Base-by-base conservation (phyloP, 2,329 filamentous ascomycete genomes). In the Emmonsia crescens region DNA sequence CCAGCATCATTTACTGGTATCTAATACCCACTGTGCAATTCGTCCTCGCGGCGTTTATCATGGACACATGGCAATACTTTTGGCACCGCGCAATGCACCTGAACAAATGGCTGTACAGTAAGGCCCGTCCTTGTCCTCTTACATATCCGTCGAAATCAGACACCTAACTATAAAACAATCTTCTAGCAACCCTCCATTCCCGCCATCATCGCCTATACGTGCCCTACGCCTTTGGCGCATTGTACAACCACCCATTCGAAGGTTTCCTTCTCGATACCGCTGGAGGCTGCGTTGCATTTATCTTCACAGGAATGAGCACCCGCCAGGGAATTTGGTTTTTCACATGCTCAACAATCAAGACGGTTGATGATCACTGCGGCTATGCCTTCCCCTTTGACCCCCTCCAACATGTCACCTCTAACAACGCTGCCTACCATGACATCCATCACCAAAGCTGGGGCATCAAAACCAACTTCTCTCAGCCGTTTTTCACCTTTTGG, bases 391-490 rank as follows among this genome's bases (percentile, higher is more conserved):
- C 94, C 1, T 97, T 89, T 85, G 94, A 99, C 74, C 93, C 93
- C 1, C 80, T 97, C 60, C 92, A 96, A 80, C 86, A 88, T 72
- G 82, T 97, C 64, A 96, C 92, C 52, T 89, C 89, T 73, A 97
- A 99, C 80, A 96, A 97, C 68, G 93, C 94, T 31, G 88, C 87
- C 42, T 99, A 97, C 76, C 94, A 99, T 72, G 94, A 99, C 72
- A 93, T 99, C 63, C 94, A 99, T 76, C 94, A 99, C 77, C 94
- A 99, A 77, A 95, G 89, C 76, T 97, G 93, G 92, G 94, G 94
- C 62, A 96, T 99, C 82, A 99, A 97, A 71, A 79, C 77, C 57
- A 78, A 79, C 64, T 79, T 77, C 61, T 77, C 76, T 9, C 77
- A 79, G 60, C 76, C 77, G n/a, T 78, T 77, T 67, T 96, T 97